Percentiles rank a stretch among this genome's conserved stretches.
These are phyloP conservation scores for Populus alba DNA, from an alignment of 345 rosid genomes.

Conservation along the genomic window DNA sequence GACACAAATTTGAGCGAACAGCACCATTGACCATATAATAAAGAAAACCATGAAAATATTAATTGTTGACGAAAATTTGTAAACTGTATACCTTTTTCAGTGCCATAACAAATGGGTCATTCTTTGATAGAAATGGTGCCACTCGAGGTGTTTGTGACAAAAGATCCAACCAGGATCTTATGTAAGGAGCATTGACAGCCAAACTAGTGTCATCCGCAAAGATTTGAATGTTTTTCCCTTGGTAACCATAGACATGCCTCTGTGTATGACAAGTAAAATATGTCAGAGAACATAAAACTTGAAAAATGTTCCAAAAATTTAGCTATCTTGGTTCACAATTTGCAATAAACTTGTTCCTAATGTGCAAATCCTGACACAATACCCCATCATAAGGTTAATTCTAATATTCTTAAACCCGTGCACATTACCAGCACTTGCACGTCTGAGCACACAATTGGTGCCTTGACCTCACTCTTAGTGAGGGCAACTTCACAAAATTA, in stretches of 20 bases:
- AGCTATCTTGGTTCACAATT: neutral
- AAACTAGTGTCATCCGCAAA: slow-evolving; percentile 84
- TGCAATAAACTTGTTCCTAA: neutral
- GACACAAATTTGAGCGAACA: neutral
- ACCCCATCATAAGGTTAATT: neutral
- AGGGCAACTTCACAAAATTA: neutral
- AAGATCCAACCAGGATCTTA: slow-evolving; percentile 79
- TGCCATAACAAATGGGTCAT: slow-evolving; percentile 76
- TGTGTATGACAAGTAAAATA: slow-evolving; percentile 23
- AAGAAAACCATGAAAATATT: neutral
- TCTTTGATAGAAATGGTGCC: slow-evolving; percentile 88
- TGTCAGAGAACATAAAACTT: slow-evolving; percentile 1
- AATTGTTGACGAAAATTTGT: neutral
- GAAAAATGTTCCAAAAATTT: neutral
- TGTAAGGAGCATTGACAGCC: slow-evolving; percentile 73
- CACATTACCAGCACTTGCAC: neutral
- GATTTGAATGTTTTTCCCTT: slow-evolving; percentile 68
- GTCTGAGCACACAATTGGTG: neutral
- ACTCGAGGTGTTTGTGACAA: slow-evolving; percentile 90
- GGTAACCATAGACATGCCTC: slow-evolving; percentile 84
- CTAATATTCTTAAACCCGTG: neutral
- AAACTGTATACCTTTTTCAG: slow-evolving; percentile 61
- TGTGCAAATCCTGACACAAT: neutral
- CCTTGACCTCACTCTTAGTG: neutral
- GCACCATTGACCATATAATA: neutral